Evolutionary conservation across 1,284 basidiomycete genomes (phyloP), one percentile per base, ranked within the genome.

Genomic region (Hemileia vastatrix): DNA sequence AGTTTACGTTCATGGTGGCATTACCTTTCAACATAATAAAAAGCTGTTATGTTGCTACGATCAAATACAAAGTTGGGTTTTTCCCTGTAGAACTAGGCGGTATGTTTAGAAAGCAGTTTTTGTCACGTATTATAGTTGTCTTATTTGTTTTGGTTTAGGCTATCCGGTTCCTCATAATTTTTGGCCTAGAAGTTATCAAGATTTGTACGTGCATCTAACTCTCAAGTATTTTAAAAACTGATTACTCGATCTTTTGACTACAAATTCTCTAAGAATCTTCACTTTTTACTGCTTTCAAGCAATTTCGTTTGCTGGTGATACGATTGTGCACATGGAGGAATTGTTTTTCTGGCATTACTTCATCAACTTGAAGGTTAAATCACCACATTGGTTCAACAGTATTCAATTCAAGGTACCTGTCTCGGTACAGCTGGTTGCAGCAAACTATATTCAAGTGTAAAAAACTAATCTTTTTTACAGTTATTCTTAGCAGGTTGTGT

Each of bases 41-140:
- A 49, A 45, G 43, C 6, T 9, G 32, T 21, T 47, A n/a, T 15
- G 43, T 57, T 13, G 55, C 55, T 15, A 47, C 47, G 44, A 45
- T 57, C 45, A 57, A 57, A 27, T 57, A 57, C 27, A 31, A 45
- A 8, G 55, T 57, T 24, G 55, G 55, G 31, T 57, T 32, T 36
- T 27, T 57, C 31, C 55, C 55, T 32, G 45, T 57, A 1, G 55
- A 57, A 18, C 47, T 49, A 45, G 55, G 55, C 49, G 55, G 55
- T 57, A 18, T 47, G 55, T 48, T n/a, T n/a, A 11, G 19, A 21
- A 54, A 55, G 4, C 13, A 3, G 18, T 54, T 55, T 43, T 4
- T 15, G 15, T 54, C 31, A n/a, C n/a, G n/a, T n/a, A 54, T 33
- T 3, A 18, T n/a, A 4, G 6, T 24, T 33, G 31, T 8, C 54